Conservation (phyloP, 2,329 filamentous ascomycete genomes). For the Shiraia sp. region DNA sequence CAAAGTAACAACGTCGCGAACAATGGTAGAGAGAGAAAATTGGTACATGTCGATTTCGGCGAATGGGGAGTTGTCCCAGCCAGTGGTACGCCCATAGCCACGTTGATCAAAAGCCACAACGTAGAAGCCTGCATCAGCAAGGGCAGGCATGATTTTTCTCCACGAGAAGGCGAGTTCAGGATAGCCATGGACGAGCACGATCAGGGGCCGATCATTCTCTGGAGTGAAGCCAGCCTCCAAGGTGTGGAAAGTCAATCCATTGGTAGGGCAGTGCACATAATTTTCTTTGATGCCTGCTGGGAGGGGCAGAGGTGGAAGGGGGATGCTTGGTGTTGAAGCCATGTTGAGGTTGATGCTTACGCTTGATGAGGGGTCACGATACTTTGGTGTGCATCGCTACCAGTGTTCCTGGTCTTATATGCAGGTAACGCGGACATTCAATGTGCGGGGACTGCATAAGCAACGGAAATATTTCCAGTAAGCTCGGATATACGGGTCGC, state of each 20-base stretch:
- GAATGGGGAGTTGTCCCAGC: slow-evolving; percentile 59
- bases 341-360: slow-evolving; percentile 2
- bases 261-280: slow-evolving; percentile 59
- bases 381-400: not conserved
- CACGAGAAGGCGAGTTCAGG: slow-evolving; percentile 72
- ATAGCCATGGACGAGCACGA: slow-evolving; percentile 68
- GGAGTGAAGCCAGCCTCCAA: slow-evolving; percentile 57
- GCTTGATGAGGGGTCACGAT: no score
- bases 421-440: not conserved
- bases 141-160: slow-evolving; percentile 63
- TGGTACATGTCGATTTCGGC: slow-evolving; percentile 59
- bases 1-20: slow-evolving; percentile 65
- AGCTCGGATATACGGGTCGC: not conserved
- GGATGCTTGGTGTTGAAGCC: slow-evolving; percentile 3
- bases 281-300: slow-evolving; percentile 59
- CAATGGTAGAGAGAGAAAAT: slow-evolving; percentile 62
- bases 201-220: slow-evolving; percentile 53
- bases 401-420: slow-evolving; percentile 15
- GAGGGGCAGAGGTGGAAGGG: slow-evolving; percentile 55
- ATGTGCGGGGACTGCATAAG: not conserved
- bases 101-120: slow-evolving; percentile 70
- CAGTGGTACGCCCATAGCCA: slow-evolving; percentile 68
- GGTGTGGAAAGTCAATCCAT: slow-evolving; percentile 64
- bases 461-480: not conserved
- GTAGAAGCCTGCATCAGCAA: slow-evolving; percentile 65